A percentile compares a stretch with the other conserved stretches of the same genome.
Conservation (phyloP, 192 early-diverging fungal species). For the Entomortierella beljakovae region DNA sequence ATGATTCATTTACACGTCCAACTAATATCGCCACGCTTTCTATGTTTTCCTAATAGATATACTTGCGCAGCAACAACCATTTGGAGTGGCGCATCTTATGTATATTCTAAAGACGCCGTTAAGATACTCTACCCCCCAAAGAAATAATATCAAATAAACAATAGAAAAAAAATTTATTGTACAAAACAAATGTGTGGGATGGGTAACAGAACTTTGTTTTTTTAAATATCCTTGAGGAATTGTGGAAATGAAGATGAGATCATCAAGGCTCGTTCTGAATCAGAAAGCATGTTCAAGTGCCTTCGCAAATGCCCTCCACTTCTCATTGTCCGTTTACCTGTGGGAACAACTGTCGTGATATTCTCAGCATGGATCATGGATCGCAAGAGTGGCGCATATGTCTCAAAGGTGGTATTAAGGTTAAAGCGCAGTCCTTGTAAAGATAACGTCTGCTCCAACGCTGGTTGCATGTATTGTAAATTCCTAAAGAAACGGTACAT, state of each 20-base stretch:
- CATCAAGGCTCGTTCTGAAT: conserved; percentile 16
- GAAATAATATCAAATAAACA: conserved; percentile 7
- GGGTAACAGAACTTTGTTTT: no score
- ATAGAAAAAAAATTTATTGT: neutral
- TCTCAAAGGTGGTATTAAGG: conserved; percentile 11
- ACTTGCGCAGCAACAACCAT: conserved; percentile 83
- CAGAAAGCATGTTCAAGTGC: conserved; percentile 42
- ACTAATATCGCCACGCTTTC: no score
- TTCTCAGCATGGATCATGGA: conserved; percentile 30
- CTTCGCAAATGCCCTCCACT: conserved; percentile 41
- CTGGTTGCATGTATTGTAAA: conserved; percentile 29
- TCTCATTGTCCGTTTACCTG: conserved; percentile 39
- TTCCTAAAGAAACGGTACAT: no score
- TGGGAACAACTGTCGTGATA: conserved; percentile 27
- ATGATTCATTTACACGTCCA: no score
- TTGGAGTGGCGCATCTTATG: conserved; percentile 80
- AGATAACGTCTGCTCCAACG: conserved; percentile 29
- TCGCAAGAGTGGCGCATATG: conserved; percentile 26
- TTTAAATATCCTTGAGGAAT: conserved; percentile 1
- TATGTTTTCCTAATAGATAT: conserved; percentile 59
- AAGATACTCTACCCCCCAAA: conserved; percentile 67
- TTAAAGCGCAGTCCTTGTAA: conserved; percentile 38
- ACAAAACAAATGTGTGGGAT: no score
- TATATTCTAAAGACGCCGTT: conserved; percentile 80
- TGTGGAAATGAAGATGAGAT: conserved; percentile 13